Evolutionary conservation across 1,284 basidiomycete species (phyloP).

Genomic region (Irpex sp.): DNA sequence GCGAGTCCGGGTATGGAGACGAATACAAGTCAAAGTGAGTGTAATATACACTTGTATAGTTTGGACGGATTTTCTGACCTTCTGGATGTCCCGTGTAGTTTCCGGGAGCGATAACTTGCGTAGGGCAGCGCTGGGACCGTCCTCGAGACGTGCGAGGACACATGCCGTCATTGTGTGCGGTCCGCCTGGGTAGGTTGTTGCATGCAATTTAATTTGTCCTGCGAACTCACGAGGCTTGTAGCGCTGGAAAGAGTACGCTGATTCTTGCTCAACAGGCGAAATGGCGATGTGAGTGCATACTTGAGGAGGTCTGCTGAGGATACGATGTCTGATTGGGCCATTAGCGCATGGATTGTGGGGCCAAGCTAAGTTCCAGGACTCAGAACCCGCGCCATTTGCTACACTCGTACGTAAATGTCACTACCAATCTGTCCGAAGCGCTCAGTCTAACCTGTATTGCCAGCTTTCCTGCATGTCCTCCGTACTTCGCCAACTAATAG

Average conservation of each 20-base stretch:
- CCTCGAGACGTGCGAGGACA: slow-evolving; percentile 41
- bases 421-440: background rate
- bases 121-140: slow-evolving; percentile 38
- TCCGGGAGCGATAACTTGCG: slow-evolving; percentile 38
- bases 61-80: slow-evolving; percentile 3
- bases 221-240: slow-evolving; percentile 21
- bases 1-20: slow-evolving; percentile 4
- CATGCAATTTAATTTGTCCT: background rate
- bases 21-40: slow-evolving; percentile 11
- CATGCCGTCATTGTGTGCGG: slow-evolving; percentile 63
- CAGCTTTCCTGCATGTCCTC: slow-evolving; percentile 65
- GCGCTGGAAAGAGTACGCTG: slow-evolving; percentile 70
- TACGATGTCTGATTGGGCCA: slow-evolving; percentile 1
- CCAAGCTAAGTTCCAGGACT: slow-evolving; percentile 65
- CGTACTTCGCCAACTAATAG: slow-evolving; percentile 67
- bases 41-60: background rate
- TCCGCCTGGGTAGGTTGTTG: slow-evolving; percentile 49
- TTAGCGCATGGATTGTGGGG: slow-evolving; percentile 70
- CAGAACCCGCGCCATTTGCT: slow-evolving; percentile 62
- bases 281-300: slow-evolving; percentile 51
- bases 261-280: slow-evolving; percentile 65
- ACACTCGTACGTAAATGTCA: slow-evolving; percentile 44
- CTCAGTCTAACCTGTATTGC: slow-evolving; percentile 1
- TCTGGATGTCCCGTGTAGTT: slow-evolving; percentile 23
- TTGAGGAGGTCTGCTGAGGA: background rate